Evolutionary conservation across 352 stramenopile genomes (phyloP).

Genomic region (Phytophthora nicotianae): DNA sequence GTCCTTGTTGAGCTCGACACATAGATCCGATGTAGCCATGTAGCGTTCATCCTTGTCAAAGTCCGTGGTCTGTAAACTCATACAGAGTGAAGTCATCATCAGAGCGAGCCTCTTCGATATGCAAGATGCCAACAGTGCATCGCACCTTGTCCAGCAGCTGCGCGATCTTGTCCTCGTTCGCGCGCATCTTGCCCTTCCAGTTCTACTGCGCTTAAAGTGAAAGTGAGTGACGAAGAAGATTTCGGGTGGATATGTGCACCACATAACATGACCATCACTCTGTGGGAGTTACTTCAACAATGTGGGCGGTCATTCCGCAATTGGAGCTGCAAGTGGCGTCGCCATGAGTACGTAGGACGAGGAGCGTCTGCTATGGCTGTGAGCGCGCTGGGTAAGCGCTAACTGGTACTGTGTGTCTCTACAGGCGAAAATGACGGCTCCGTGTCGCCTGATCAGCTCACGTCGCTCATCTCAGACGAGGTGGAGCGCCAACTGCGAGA

Average conservation of each 20-base stretch:
- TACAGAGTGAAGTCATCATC: slow-evolving; percentile 4
- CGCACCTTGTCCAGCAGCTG: slow-evolving; percentile 82
- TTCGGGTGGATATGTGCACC: slow-evolving; percentile 12
- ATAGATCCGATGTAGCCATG: slow-evolving; percentile 99
- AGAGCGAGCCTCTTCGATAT: background rate
- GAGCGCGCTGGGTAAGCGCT: no score
- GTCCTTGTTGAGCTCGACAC: slow-evolving; percentile 95
- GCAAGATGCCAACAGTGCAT: background rate
- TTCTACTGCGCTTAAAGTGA: slow-evolving; percentile 17
- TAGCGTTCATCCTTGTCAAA: slow-evolving; percentile 99
- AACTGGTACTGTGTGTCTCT: background rate
- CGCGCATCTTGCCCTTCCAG: slow-evolving; percentile 52
- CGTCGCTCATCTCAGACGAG: slow-evolving; percentile 63
- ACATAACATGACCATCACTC: slow-evolving; percentile 25
- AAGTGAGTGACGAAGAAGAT: slow-evolving; percentile 26
- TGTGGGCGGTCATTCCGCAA: slow-evolving; percentile 5
- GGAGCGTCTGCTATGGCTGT: background rate
- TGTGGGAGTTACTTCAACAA: slow-evolving; percentile 31
- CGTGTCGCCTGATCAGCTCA: slow-evolving; percentile 57
- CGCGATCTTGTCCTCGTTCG: slow-evolving; percentile 77
- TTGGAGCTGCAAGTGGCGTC: slow-evolving; percentile 2
- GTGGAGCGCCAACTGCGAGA: slow-evolving; percentile 63
- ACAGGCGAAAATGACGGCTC: slow-evolving; percentile 33
- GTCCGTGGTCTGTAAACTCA: slow-evolving; percentile 65
- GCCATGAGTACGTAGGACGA: slow-evolving; percentile 21